Base-by-base conservation (phyloP, 2,329 filamentous ascomycete species). In the Fusarium longipes region DNA sequence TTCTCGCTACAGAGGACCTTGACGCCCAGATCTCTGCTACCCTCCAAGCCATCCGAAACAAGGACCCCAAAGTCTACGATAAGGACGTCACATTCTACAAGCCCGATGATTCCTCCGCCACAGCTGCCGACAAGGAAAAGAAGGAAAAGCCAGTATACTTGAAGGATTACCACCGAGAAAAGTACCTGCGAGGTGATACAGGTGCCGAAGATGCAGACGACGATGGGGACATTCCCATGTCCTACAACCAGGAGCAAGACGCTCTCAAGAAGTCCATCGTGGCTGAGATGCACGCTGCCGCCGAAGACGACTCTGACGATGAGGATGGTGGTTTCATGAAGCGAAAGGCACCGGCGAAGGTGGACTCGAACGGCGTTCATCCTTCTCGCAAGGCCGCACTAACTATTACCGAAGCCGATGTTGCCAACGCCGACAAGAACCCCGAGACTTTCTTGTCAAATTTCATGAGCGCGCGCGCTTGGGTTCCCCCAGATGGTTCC, bases 371-470 rank as follows among this genome's bases (percentile, higher is more conserved):
- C 54, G 83, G 85, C 36, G 75, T 89, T 8, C 87, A 90, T 73
- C 86, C 87, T 6, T 87, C 86, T 7, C 81, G 87, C 65, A 81
- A 78, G 18, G 70, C 79, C 24, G 76, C 76, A 14, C 75, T 83
- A 40, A 83, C 84, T 67, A 77, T 84, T 48, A 79, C 84, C 24
- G 83, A 92, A 55, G 73, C 86, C 14, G 91, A 96, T 71, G 82
- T 97, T 40, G 84, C 88, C 45, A 86, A 87, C 59, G 93, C 96
- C 35, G 92, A 97, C 73, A 91, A 93, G 77, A 90, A 99, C 75
- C 96, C 95, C 0, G 95, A 98, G 75, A 91, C 87, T 1, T 99
- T 93, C 77, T 82, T 99, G n/a, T 95, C 93, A 54, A 97, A 97
- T 78, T 99, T 97, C 81, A 88, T 99, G 86, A 87, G 91, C n/a